Percentiles rank a stretch among this genome's conserved stretches.
phyloP scores from a whole-genome alignment of 129 eudicot genomes.

The carrot (Daucus carota) region DH1_v3.0 NC_030383.2:14007501-14008000 shows the following conservation, averaged over 20 bases:
- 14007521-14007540: neutral
- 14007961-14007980: too few relatives aligned
- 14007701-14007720: conserved; percentile 4
- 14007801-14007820: too few relatives aligned
- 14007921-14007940: too few relatives aligned
- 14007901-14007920: too few relatives aligned
- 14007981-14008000: too few relatives aligned
- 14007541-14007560: conserved; percentile 6
- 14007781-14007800: too few relatives aligned
- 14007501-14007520: neutral
- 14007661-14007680: neutral
- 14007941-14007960: too few relatives aligned
- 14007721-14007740: neutral
- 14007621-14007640: conserved; percentile 29
- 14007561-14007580: conserved; percentile 35
- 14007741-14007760: conserved; percentile 9
- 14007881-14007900: too few relatives aligned
- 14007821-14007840: too few relatives aligned
- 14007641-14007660: neutral
- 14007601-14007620: conserved; percentile 26
- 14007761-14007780: too few relatives aligned
- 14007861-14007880: too few relatives aligned
- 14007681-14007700: conserved; percentile 1
- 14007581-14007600: conserved; percentile 36
- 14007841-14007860: too few relatives aligned